Evolutionary conservation across 2,329 filamentous ascomycete species (phyloP), one percentile per base, ranked within the genome.

Genomic region (Phyllosticta ampelicida): DNA sequence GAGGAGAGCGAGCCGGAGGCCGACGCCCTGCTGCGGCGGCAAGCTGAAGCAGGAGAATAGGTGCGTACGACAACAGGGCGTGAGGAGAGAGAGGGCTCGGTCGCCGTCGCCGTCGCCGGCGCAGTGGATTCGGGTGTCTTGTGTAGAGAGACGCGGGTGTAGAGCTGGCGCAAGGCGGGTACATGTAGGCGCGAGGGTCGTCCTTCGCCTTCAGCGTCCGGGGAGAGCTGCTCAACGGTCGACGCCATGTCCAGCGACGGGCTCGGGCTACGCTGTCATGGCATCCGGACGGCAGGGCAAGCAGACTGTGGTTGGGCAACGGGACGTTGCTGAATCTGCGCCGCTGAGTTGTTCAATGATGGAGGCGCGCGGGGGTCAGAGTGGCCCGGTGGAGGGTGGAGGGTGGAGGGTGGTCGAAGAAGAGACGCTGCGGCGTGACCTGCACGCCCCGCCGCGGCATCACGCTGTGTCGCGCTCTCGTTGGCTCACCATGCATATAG

Each of bases 1-100:
- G 51, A 30, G 20, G 56, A 44, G 53, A 29, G 44, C 23, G 30
- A 48, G 48, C 26, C 23, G 56, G 44, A 16, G 18, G 21, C 50
- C 44, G 13, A 51, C 21, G 16, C 11, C 29, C 36, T 23, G 26
- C 51, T 48, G 51, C 63, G 64, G 61, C 70, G 66, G 18, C 68
- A 65, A 30, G 67, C 67, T 28, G 65, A 65, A 30, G 67, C 67
- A 28, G 65, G 68, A 21, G 71, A 72, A 59, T 75, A 74, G 19
- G 73, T 72, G 56, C 70, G 70, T 54, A 76, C 74, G 21, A 76
- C 70, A 51, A 76, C 74, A 9, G 74, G 74, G 62, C 74, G 73
- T 50, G 73, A 73, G 10, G 71, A 72, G 44, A 73, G 60, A 30
- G 73, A 73, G 49, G 69, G 68, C 51, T 65, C 67, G 62, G 70